Conservation (phyloP, 2,329 filamentous ascomycete genomes). For the Penicillium concentricum region DNA sequence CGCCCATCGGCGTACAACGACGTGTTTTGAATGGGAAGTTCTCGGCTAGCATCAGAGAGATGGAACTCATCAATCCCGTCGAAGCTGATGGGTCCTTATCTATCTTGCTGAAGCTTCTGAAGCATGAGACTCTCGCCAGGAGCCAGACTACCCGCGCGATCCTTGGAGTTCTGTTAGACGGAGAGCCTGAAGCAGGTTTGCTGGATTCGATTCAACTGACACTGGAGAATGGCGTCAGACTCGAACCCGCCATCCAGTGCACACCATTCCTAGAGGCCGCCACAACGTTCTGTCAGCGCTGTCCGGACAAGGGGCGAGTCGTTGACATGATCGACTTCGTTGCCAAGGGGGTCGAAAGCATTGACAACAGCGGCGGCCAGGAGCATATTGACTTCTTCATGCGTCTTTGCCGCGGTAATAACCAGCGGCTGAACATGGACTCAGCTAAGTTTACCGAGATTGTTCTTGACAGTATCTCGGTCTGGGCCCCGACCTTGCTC, state of each 20-base stretch:
- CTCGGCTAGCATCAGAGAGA: conserved; percentile 36
- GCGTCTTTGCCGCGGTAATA: conserved; percentile 48
- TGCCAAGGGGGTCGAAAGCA: conserved; percentile 49
- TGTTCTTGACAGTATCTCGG: conserved; percentile 43
- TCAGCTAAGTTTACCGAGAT: conserved; percentile 35
- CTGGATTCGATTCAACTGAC: conserved; percentile 52
- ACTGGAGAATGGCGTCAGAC: conserved; percentile 55
- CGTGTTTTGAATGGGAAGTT: conserved; percentile 29
- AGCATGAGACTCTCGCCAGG: conserved; percentile 56
- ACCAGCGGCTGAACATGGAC: conserved; percentile 36
- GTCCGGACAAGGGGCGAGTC: conserved; percentile 38
- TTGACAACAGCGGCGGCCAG: conserved; percentile 48
- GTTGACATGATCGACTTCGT: conserved; percentile 41
- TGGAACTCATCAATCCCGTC: conserved; percentile 32
- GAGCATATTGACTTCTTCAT: conserved; percentile 55
- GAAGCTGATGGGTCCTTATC: conserved; percentile 36
- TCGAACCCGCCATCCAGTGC: conserved; percentile 49
- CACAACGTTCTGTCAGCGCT: conserved; percentile 51
- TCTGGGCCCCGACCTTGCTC: conserved; percentile 55
- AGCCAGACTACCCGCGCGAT: conserved; percentile 54
- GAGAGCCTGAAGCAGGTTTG: conserved; percentile 52
- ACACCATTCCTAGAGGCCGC: conserved; percentile 61
- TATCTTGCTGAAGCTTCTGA: conserved; percentile 62
- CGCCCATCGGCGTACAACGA: conserved; percentile 27
- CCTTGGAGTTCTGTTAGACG: conserved; percentile 56